Evolutionary conservation across 106 monocot genomes (phyloP).

Genomic region (Allium fistulosum): DNA sequence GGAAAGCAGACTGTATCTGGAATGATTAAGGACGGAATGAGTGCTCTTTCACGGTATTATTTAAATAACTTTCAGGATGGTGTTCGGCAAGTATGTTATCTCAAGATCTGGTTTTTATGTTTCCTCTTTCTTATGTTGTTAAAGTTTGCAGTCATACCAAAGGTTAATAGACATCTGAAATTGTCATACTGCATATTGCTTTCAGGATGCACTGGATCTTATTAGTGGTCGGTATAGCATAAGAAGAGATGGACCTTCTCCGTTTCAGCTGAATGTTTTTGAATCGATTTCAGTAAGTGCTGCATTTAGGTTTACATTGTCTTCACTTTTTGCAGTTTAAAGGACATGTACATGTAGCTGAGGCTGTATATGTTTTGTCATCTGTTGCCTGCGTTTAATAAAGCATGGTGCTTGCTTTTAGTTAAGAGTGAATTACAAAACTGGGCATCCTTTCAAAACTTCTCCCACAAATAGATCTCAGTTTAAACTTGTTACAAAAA

Average conservation of each 20-base stretch:
- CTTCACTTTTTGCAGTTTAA: too few species aligned
- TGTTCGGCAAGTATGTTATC: constrained; percentile 59
- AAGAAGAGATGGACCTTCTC: constrained; percentile 45
- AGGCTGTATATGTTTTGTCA: too few species aligned
- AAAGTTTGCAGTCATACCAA: background rate
- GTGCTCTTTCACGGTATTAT: constrained; percentile 89
- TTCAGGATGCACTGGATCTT: constrained; percentile 87
- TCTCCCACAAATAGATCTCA: too few species aligned
- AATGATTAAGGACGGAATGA: constrained; percentile 87
- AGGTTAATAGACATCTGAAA: background rate
- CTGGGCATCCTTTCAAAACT: too few species aligned
- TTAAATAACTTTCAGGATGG: constrained; percentile 99
- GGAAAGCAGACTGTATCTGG: constrained; percentile 84
- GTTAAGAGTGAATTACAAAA: too few species aligned
- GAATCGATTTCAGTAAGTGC: constrained; percentile 68
- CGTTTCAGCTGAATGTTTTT: constrained; percentile 65
- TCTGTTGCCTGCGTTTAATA: too few species aligned
- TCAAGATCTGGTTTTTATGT: background rate
- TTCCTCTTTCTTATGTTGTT: background rate
- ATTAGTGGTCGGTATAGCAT: constrained; percentile 66
- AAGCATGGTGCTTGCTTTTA: too few species aligned
- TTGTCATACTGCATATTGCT: background rate
- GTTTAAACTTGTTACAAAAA: too few species aligned
- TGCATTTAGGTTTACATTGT: background rate
- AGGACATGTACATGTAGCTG: too few species aligned